Evolutionary conservation across 192 early-diverging fungal species (phyloP).

Genomic region (Coemansia sp.): DNA sequence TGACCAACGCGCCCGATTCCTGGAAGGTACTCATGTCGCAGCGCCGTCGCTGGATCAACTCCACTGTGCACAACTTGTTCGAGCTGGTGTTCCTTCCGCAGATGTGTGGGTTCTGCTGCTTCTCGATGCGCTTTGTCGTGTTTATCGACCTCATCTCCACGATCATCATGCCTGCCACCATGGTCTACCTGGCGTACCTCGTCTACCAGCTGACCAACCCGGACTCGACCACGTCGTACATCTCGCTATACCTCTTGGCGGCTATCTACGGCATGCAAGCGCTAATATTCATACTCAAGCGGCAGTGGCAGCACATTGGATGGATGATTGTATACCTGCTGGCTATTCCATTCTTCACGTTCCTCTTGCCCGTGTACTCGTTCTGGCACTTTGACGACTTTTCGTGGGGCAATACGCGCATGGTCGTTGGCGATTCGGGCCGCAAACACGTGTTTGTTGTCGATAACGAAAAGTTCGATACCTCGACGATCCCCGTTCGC

Average conservation of each 20-base stretch:
- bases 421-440: constrained; percentile 87
- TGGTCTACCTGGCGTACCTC: constrained; percentile 89
- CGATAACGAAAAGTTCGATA: constrained; percentile 84
- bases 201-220: constrained; percentile 67
- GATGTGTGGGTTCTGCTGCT: constrained; percentile 96
- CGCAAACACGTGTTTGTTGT: constrained; percentile 66
- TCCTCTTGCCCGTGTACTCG: constrained; percentile 83
- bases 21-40: constrained; percentile 95
- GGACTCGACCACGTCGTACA: constrained; percentile 68
- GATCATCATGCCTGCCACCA: constrained; percentile 87
- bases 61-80: constrained; percentile 97
- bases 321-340: constrained; percentile 98
- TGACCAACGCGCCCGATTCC: constrained; percentile 92
- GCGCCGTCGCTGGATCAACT: constrained; percentile 99
- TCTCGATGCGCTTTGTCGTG: constrained; percentile 97
- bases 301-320: constrained; percentile 89
- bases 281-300: constrained; percentile 83
- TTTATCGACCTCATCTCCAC: constrained; percentile 94
- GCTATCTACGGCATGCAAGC: constrained; percentile 91
- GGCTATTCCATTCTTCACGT: constrained; percentile 88
- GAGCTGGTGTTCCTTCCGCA: constrained; percentile 91
- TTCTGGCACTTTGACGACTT: constrained; percentile 99
- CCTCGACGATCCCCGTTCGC: constrained; percentile 71
- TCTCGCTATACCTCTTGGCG: constrained; percentile 83
- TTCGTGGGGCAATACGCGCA: constrained; percentile 97